Conservation (phyloP, 75 land plant genomes). For the Cryptomeria japonica region DNA sequence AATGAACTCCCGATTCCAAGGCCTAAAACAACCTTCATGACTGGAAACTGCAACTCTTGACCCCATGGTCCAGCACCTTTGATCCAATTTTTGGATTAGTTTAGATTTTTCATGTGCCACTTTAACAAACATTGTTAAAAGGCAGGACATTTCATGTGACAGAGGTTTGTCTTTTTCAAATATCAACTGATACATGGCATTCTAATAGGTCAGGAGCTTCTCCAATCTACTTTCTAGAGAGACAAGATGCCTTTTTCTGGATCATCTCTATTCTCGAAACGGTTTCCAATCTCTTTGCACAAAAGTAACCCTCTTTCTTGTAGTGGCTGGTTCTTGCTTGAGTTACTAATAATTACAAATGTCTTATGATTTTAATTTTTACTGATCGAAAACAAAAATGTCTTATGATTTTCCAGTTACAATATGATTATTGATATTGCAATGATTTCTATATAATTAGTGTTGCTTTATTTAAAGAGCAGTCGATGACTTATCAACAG, state of each 20-base stretch:
- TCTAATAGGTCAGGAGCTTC: background rate
- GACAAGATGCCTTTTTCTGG: background rate
- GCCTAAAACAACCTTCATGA: too few relatives aligned
- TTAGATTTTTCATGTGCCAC: background rate
- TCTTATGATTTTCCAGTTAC: background rate
- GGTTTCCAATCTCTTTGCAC: background rate
- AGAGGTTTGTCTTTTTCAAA: background rate
- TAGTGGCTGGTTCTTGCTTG: background rate
- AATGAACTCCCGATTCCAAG: background rate
- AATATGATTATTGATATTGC: background rate
- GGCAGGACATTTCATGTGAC: background rate
- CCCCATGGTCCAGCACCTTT: too few relatives aligned
- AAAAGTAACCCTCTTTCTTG: background rate
- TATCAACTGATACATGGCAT: background rate
- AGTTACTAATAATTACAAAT: background rate
- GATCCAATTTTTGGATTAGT: too few relatives aligned
- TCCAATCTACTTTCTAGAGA: background rate
- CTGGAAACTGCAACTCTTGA: too few relatives aligned
- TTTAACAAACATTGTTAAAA: background rate
- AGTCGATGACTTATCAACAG: slow-evolving; percentile 25
- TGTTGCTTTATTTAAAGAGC: slow-evolving; percentile 9
- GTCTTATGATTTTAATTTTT: background rate
- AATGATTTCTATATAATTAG: background rate
- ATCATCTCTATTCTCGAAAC: background rate
- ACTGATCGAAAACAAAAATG: too few relatives aligned